These are phyloP conservation scores for Fusarium torulosum DNA, from an alignment of 2,329 filamentous ascomycete genomes.

Conservation along the genomic window DNA sequence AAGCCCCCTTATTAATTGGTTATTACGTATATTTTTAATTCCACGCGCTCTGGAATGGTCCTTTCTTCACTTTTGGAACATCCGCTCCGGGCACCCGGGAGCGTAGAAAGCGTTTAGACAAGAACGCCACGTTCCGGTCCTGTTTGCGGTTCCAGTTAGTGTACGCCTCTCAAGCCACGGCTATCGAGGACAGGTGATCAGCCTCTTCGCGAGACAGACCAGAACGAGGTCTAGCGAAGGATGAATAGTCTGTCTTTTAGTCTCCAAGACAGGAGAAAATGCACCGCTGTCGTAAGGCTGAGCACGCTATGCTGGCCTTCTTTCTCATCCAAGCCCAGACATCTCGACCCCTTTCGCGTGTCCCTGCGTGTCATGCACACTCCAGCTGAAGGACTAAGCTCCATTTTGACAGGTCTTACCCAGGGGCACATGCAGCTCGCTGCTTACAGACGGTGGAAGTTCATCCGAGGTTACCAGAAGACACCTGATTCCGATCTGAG, in stretches of 20 bases:
- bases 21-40: slow-evolving; percentile 19
- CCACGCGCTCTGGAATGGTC: slow-evolving; percentile 4
- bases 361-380: slow-evolving; percentile 9
- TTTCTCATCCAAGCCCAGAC: neutral
- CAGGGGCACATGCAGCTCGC: slow-evolving; percentile 1
- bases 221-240: neutral
- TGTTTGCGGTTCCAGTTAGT: neutral
- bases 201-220: neutral
- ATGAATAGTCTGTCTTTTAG: neutral
- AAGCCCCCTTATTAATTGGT: neutral
- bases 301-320: neutral
- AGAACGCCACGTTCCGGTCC: neutral
- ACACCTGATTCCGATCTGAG: no score
- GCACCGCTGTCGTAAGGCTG: slow-evolving; percentile 10
- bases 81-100: slow-evolving; percentile 8
- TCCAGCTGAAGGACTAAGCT: slow-evolving; percentile 11
- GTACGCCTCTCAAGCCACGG: neutral
- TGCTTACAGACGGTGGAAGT: slow-evolving; percentile 2
- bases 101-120: neutral
- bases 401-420: slow-evolving; percentile 2
- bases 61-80: slow-evolving; percentile 4
- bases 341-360: neutral
- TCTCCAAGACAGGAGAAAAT: neutral
- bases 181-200: neutral
- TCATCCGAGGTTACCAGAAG: slow-evolving; percentile 9